Evolutionary conservation across 352 stramenopile species (phyloP).

Genomic region (Pythium phragmitis): DNA sequence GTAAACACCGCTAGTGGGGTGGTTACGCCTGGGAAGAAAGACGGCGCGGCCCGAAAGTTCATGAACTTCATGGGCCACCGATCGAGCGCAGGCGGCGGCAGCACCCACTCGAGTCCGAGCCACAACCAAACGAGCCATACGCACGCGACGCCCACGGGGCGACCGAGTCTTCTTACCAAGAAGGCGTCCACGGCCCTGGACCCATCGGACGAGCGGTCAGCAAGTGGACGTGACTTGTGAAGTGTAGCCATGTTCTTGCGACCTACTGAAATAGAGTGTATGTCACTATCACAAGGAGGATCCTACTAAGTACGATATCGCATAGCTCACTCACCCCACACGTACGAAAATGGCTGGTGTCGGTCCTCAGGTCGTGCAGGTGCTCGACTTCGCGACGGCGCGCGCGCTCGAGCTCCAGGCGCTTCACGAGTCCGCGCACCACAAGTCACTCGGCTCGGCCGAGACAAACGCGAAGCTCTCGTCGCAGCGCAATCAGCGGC

Average conservation of each 20-base stretch:
- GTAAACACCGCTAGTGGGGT: background rate
- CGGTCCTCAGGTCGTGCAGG: conserved; percentile 64
- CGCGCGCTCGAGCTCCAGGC: conserved; percentile 74
- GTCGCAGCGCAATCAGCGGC: conserved; percentile 60
- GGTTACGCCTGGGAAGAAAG: conserved; percentile 17
- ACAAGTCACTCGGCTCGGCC: conserved; percentile 19
- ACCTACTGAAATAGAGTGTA: conserved; percentile 14
- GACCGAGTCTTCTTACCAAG: background rate
- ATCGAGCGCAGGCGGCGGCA: conserved; percentile 8
- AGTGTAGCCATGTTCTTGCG: conserved; percentile 9
- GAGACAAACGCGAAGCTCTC: conserved; percentile 44
- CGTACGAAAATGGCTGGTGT: conserved; percentile 35
- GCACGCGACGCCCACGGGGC: background rate
- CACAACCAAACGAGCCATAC: conserved; percentile 7
- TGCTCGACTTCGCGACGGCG: conserved; percentile 74
- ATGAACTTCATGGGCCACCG: conserved; percentile 22
- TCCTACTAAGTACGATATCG: conserved; percentile 14
- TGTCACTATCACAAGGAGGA: conserved; percentile 3
- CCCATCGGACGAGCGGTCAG: conserved; percentile 8
- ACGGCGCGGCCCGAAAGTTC: conserved; percentile 20
- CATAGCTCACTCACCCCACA: background rate
- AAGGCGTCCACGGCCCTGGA: conserved; percentile 1
- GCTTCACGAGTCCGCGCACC: conserved; percentile 59
- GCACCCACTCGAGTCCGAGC: conserved; percentile 5
- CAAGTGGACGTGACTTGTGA: conserved; percentile 5